Base-by-base conservation (phyloP, 2,329 filamentous ascomycete genomes). In the Spiromastix sp. region DNA sequence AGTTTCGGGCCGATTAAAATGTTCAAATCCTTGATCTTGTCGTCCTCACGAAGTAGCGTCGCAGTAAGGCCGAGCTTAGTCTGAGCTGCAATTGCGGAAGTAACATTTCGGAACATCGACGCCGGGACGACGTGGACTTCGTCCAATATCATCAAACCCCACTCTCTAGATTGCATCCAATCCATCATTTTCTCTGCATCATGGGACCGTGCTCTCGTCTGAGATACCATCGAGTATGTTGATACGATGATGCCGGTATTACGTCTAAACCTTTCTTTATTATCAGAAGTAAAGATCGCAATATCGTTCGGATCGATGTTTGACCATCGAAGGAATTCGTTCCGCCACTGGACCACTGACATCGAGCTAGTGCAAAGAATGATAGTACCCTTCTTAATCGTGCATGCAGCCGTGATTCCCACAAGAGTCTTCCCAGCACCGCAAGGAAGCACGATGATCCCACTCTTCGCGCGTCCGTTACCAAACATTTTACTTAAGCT, bases 401-500 rank as follows among this genome's bases (percentile, higher is more conserved):
- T 96, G 61, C 91, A 96, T 13, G 87, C 91, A 27, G 91, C 91
- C 13, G 91, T 96, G 48, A 98, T 94, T n/a, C 91, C 91, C 11
- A 98, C 91, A 26, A 98, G 66, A 1, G 91, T 98, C 67, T 98
- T 98, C 40, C 91, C 91, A 12, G 91, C 91, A 47, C 91, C 91
- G 56, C 91, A 98, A 12, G 91, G 91, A 48, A 98, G 63, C 37
- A 98, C 91, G 40, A 98, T 98, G 47, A 98, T 93, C 38, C 91
- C 91, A 59, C 86, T 95, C 65, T 94, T 91, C 10, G 91, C 91
- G 60, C 91, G 81, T 32, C 89, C 89, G 54, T 98, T 98, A 54
- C 91, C 89, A 56, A 98, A 98, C 91, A 98, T 98, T 60, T 98
- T 98, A 65, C 85, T 93, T 7, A 98, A 68, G 46, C 86, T 93